Base-by-base conservation (phyloP, 2,329 filamentous ascomycete genomes). In the Aspergillus japonicus region DNA sequence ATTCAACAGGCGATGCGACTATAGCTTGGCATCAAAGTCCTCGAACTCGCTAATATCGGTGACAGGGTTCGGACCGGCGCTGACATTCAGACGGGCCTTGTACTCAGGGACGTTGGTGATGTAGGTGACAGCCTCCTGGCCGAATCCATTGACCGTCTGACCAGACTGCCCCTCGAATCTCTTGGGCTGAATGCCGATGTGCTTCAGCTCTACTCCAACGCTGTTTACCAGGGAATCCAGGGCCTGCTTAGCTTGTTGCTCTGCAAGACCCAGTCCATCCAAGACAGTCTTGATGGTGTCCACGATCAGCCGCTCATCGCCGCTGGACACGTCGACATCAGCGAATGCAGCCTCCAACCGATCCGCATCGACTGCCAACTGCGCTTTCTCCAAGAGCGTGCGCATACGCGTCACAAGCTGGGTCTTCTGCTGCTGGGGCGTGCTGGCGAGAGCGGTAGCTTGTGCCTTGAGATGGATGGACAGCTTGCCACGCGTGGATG, bases 381-480 rank as follows among this genome's bases (percentile, higher is more conserved):
- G 81, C 42, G 82, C 77, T 33, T 79, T 73, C 24, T 72, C 72
- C 14, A 87, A 73, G 56, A 83, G 78, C 58, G 82, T 77, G 14
- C 71, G 62, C 6, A 85, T 63, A 12, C 79, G 68, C 12, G 75
- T 72, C 4, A 79, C 62, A 11, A 85, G 68, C 62, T 77, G 74
- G 63, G 74, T 63, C 50, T 79, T 80, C 68, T 81, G 78, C 55
- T 84, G 78, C 1, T 75, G 68, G 6, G 76, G 51, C 61, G 66
- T 66, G 35, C 64, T 66, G 35, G 70, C 71, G 4, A 77, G 75
- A 26, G 81, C 79, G 29, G 82, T 81, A 2, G 85, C 83, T 70
- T 94, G 90, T 0, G 94, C 94, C 57, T 89, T 84, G 24, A 98
- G 81, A 71, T 98, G 90, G 16, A 97, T 86, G 0, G 91, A 88